Evolutionary conservation across 345 rosid species (phyloP).

Genomic region (Hypericum perforatum): DNA sequence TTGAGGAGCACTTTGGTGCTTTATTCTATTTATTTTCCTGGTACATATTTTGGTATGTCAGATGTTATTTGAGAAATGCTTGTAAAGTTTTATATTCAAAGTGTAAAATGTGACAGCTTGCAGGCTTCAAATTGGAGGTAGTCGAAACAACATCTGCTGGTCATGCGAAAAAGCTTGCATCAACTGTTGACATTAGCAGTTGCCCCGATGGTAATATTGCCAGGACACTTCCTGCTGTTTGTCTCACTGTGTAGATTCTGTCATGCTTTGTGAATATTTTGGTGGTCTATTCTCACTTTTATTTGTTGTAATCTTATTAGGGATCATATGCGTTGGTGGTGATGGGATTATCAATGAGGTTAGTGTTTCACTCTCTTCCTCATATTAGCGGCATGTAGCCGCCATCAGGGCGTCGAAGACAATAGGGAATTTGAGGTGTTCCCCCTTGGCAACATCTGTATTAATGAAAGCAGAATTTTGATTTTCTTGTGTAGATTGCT

Average conservation of each 20-base stretch:
- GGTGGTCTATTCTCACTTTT: conserved; percentile 10
- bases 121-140: conserved; percentile 90
- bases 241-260: conserved; percentile 6
- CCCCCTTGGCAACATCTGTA: too few relatives aligned
- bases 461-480: too few relatives aligned
- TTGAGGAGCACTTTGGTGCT: too few relatives aligned
- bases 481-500: background rate
- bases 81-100: background rate
- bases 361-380: conserved; percentile 15
- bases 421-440: background rate
- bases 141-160: conserved; percentile 88
- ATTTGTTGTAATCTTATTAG: conserved; percentile 29
- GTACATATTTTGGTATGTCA: too few relatives aligned
- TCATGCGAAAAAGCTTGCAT: conserved; percentile 78
- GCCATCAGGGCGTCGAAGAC: background rate
- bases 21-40: too few relatives aligned
- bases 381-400: background rate
- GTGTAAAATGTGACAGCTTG: conserved; percentile 58
- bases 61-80: too few relatives aligned
- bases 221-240: conserved; percentile 9
- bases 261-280: conserved; percentile 9
- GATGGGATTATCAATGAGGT: conserved; percentile 99
- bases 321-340: conserved; percentile 95
- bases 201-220: conserved; percentile 75
- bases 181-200: conserved; percentile 71